These are phyloP conservation scores for Xylaria sp. DNA, from an alignment of 2,329 filamentous ascomycete species.

Conservation along the genomic window DNA sequence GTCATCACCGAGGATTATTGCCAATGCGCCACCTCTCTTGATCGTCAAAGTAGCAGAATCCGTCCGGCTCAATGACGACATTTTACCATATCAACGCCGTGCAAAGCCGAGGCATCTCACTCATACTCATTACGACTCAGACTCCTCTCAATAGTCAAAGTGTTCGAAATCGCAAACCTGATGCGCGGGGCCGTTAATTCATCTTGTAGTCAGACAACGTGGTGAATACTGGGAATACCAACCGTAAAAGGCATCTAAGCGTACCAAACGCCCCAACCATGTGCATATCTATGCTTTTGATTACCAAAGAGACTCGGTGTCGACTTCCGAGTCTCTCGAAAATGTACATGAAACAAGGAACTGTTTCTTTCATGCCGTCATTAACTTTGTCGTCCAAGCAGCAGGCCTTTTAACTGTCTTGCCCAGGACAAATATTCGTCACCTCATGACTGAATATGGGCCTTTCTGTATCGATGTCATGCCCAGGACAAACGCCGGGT, in stretches of 20 bases:
- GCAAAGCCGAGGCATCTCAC: constrained; percentile 27
- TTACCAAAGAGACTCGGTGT: constrained; percentile 27
- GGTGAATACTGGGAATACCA: neutral
- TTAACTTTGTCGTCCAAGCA: constrained; percentile 16
- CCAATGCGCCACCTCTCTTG: constrained; percentile 7
- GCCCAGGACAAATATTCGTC: constrained; percentile 35
- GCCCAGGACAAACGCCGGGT: constrained; percentile 30
- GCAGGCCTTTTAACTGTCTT: constrained; percentile 37
- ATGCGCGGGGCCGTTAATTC: neutral
- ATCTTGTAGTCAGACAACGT: neutral
- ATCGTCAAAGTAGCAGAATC: constrained; percentile 5
- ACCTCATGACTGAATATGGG: constrained; percentile 17
- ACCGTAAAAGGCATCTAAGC: constrained; percentile 33
- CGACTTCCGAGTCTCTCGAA: constrained; percentile 23
- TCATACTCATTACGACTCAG: constrained; percentile 34
- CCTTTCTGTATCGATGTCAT: constrained; percentile 27
- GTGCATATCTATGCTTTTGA: constrained; percentile 32
- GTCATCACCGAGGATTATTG: constrained; percentile 19
- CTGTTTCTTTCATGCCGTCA: constrained; percentile 21
- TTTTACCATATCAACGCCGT: constrained; percentile 21
- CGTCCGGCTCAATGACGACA: constrained; percentile 6
- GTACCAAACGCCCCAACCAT: constrained; percentile 30
- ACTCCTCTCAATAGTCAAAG: constrained; percentile 34
- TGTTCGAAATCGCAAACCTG: constrained; percentile 36
- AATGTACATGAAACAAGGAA: constrained; percentile 26